These are phyloP conservation scores for Allomyces macrogynus DNA, from an alignment of 192 early-diverging fungal genomes.

Conservation along the genomic window DNA sequence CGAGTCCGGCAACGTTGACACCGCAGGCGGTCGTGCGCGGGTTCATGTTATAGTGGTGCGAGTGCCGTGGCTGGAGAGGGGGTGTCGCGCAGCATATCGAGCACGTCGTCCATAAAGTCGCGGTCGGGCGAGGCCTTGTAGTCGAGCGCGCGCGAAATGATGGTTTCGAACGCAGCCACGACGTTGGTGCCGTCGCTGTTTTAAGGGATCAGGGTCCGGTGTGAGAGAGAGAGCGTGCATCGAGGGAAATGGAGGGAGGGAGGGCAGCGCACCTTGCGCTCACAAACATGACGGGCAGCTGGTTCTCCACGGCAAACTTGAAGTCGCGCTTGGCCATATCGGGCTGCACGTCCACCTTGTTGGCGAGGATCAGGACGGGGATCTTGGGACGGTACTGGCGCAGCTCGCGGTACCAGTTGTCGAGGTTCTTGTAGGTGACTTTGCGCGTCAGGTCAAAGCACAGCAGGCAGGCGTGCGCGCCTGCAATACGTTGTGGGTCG, in stretches of 20 bases:
- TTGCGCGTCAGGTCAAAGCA: slow-evolving; percentile 37
- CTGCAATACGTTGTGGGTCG: not conserved
- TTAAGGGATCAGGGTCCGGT: no score
- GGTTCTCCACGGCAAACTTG: slow-evolving; percentile 16
- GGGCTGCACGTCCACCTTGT: slow-evolving; percentile 37
- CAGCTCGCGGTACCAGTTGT: slow-evolving; percentile 34
- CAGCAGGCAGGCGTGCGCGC: not conserved
- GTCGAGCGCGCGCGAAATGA: slow-evolving; percentile 16
- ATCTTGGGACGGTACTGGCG: slow-evolving; percentile 9
- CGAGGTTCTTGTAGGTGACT: slow-evolving; percentile 37
- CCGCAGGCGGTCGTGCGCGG: no score
- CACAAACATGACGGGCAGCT: slow-evolving; percentile 2
- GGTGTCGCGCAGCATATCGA: not conserved
- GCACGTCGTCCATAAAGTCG: not conserved
- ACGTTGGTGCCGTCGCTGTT: slow-evolving; percentile 31
- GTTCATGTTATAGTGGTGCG: no score
- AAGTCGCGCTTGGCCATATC: slow-evolving; percentile 25
- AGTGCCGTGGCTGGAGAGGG: no score
- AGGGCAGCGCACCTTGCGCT: not conserved
- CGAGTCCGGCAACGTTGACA: no score
- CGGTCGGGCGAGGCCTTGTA: slow-evolving; percentile 14
- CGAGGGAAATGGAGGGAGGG: not conserved
- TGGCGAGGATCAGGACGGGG: slow-evolving; percentile 34
- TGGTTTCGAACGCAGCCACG: slow-evolving; percentile 26
- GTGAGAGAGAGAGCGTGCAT: no score